phyloP scores from a whole-genome alignment of 164 flowering plant genomes.

The Vitis cinerea region DNA sequence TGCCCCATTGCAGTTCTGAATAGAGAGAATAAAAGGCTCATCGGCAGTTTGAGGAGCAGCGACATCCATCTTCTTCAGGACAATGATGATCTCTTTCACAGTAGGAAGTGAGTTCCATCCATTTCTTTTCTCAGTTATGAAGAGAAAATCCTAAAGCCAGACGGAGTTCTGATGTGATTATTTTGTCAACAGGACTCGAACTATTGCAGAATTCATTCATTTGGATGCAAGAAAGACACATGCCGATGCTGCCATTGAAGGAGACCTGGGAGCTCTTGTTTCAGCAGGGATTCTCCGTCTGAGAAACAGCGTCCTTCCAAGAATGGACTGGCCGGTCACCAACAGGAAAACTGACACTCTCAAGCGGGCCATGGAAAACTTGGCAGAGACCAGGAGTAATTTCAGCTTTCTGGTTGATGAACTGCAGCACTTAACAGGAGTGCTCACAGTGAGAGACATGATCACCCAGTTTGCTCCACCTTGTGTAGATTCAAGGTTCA shows the following conservation, averaged over 20 bases:
- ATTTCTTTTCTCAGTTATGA: background rate
- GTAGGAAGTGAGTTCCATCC: constrained; percentile 27
- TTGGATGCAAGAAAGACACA: constrained; percentile 11
- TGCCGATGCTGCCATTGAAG: constrained; percentile 13
- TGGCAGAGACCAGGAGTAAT: constrained; percentile 28
- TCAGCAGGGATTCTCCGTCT: constrained; percentile 27
- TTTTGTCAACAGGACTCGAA: constrained; percentile 20
- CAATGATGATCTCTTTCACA: constrained; percentile 19
- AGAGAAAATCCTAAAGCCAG: too few species aligned
- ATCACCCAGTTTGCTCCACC: constrained; percentile 50
- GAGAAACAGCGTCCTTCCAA: constrained; percentile 20
- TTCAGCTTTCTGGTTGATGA: constrained; percentile 39
- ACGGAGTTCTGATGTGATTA: too few species aligned
- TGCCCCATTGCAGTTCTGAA: constrained; percentile 35
- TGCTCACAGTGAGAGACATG: constrained; percentile 40
- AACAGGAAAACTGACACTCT: constrained; percentile 35
- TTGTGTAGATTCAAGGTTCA: constrained; percentile 26
- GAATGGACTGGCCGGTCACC: constrained; percentile 35
- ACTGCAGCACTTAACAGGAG: constrained; percentile 15
- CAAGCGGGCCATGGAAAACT: constrained; percentile 35
- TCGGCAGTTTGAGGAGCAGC: constrained; percentile 35
- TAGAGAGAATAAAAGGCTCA: constrained; percentile 21
- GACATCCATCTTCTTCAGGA: constrained; percentile 35
- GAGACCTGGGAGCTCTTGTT: constrained; percentile 19
- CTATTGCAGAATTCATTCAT: constrained; percentile 31